These are phyloP conservation scores for Populus tomentosa DNA, from an alignment of 441 rosid genomes.

Conservation along the genomic window DNA sequence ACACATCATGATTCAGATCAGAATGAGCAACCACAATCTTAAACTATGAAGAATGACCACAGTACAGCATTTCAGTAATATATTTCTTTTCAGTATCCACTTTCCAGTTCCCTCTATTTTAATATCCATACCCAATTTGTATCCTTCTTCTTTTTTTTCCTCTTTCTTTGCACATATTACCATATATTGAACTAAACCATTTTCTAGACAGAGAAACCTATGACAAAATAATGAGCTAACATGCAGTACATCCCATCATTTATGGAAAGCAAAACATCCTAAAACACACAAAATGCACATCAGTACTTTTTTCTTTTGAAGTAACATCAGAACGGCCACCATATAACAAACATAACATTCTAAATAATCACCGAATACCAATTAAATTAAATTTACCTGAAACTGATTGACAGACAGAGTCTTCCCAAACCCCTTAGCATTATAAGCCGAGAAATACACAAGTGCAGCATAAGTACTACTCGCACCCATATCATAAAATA, in stretches of 20 bases:
- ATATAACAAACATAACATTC: not conserved
- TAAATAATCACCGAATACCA: not conserved
- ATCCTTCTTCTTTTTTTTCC: not conserved
- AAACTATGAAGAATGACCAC: not conserved
- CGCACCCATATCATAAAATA: conserved; percentile 95
- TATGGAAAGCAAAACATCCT: not conserved
- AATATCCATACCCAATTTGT: not conserved
- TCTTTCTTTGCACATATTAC: too few species aligned
- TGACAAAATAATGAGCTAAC: not conserved
- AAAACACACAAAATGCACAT: not conserved
- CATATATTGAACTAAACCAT: not conserved
- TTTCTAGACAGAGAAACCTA: not conserved
- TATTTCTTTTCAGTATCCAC: not conserved
- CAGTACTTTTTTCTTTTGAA: not conserved
- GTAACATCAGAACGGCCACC: not conserved
- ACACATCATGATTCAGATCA: not conserved
- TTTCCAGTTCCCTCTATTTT: not conserved
- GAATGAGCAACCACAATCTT: not conserved
- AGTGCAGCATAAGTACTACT: conserved; percentile 82
- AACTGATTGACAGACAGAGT: conserved; percentile 77
- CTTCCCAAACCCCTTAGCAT: conserved; percentile 80
- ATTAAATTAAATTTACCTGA: conserved; percentile 49
- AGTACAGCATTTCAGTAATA: not conserved
- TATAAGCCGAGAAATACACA: conserved; percentile 80
- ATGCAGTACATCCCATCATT: not conserved